A percentile compares a stretch with the other conserved stretches of the same genome.
These are phyloP conservation scores for Capsicum chinense DNA, from an alignment of 257 asterid species.

Conservation along the genomic window DNA sequence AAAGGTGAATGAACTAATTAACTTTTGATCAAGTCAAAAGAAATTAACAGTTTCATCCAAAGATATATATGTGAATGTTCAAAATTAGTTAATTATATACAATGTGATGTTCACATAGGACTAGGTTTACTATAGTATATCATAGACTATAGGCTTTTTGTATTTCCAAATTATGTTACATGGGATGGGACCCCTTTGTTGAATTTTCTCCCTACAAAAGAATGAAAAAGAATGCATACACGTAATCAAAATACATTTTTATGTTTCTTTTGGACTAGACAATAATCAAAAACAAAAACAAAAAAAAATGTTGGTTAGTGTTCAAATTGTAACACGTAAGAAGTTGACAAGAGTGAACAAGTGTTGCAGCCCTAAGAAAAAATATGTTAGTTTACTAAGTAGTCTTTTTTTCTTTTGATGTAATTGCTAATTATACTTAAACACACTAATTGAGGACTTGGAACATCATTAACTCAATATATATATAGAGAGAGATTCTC, in stretches of 20 bases:
- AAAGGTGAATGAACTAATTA: background rate
- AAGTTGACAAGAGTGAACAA: background rate
- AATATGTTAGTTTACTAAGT: background rate
- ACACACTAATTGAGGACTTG: background rate
- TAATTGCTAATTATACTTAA: too few relatives aligned
- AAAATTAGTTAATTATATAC: background rate
- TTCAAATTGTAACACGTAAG: background rate
- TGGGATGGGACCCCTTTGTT: slow-evolving; percentile 12
- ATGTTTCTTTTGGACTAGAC: slow-evolving; percentile 1
- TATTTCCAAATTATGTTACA: background rate
- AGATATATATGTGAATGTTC: too few relatives aligned
- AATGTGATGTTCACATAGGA: background rate
- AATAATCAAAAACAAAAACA: slow-evolving; percentile 21
- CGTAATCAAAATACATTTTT: background rate
- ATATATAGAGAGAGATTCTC: too few relatives aligned
- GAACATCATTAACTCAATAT: too few relatives aligned
- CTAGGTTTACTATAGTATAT: background rate
- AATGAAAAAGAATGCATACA: background rate
- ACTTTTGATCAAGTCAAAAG: background rate
- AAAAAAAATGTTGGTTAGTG: background rate
- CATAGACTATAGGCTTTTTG: background rate
- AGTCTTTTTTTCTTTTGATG: background rate
- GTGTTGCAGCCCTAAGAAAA: background rate
- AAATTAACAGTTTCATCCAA: background rate
- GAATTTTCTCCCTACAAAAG: background rate